Evolutionary conservation across 83 land plant species (phyloP).

Genomic region (Isoetes engelmannii): DNA sequence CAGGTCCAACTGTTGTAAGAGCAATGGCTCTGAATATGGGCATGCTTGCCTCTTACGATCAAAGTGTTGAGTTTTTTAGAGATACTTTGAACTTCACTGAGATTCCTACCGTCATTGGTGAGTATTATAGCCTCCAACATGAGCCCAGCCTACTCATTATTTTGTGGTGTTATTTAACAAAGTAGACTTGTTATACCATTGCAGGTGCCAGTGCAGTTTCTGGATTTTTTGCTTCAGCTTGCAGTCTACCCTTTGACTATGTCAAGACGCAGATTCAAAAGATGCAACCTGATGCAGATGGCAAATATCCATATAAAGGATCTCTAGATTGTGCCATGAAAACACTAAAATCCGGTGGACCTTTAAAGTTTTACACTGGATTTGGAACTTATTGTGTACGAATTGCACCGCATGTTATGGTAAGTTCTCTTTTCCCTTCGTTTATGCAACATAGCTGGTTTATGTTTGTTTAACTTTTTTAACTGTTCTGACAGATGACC

Average conservation of each 20-base stretch:
- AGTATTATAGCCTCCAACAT: too few species aligned
- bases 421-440: constrained; percentile 17
- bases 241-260: constrained; percentile 95
- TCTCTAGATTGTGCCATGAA: constrained; percentile 80
- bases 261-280: constrained; percentile 97
- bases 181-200: too few species aligned
- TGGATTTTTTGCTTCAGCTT: constrained; percentile 92
- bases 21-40: constrained; percentile 99
- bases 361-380: constrained; percentile 88
- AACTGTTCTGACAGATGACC: too few species aligned
- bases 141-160: too few species aligned
- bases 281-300: constrained; percentile 94
- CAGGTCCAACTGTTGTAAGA: constrained; percentile 94
- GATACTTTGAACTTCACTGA: constrained; percentile 67
- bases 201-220: constrained; percentile 66
- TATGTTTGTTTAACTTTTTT: too few species aligned
- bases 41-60: constrained; percentile 99
- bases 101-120: constrained; percentile 68
- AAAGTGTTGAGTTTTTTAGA: constrained; percentile 75
- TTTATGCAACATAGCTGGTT: too few species aligned
- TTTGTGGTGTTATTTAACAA: too few species aligned
- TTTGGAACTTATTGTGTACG: constrained; percentile 94
- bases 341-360: constrained; percentile 73
- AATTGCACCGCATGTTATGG: constrained; percentile 99
- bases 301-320: constrained; percentile 84